phyloP scores from a whole-genome alignment of 345 rosid species.

The Limnanthes douglasii region DNA sequence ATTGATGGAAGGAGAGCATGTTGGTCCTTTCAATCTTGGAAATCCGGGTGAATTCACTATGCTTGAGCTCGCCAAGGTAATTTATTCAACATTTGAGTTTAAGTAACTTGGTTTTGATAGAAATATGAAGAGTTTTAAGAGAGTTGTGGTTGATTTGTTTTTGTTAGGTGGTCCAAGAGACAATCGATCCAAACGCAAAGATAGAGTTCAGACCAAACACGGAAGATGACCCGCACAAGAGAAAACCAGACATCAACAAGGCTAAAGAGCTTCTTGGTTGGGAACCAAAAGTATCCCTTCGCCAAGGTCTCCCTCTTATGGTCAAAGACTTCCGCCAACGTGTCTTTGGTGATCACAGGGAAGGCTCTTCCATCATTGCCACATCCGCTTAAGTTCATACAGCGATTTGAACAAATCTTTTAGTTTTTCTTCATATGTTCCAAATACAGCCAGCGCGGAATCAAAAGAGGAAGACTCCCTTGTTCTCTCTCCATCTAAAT shows the following conservation, averaged over 20 bases:
- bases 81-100: background rate
- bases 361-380: conserved; percentile 17
- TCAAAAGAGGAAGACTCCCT: no score
- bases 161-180: conserved; percentile 58
- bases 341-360: conserved; percentile 41
- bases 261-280: conserved; percentile 62
- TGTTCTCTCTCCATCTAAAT: no score
- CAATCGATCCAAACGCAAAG: conserved; percentile 64
- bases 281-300: conserved; percentile 66
- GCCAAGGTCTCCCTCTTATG: conserved; percentile 72
- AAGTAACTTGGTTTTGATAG: background rate
- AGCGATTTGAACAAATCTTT: no score
- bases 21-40: conserved; percentile 96
- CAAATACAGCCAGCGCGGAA: no score
- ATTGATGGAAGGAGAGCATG: conserved; percentile 93
- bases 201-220: conserved; percentile 85
- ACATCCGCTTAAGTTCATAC: conserved; percentile 11
- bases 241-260: conserved; percentile 80
- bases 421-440: no score
- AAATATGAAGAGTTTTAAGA: conserved; percentile 1
- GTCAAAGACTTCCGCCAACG: conserved; percentile 65
- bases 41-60: conserved; percentile 99
- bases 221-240: conserved; percentile 76
- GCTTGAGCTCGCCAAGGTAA: conserved; percentile 94
- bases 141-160: conserved; percentile 5